A percentile compares a stretch with the other conserved stretches of the same genome.
Evolutionary conservation across 345 rosid genomes (phyloP).

Genomic region (Odontarrhena argentea): DNA sequence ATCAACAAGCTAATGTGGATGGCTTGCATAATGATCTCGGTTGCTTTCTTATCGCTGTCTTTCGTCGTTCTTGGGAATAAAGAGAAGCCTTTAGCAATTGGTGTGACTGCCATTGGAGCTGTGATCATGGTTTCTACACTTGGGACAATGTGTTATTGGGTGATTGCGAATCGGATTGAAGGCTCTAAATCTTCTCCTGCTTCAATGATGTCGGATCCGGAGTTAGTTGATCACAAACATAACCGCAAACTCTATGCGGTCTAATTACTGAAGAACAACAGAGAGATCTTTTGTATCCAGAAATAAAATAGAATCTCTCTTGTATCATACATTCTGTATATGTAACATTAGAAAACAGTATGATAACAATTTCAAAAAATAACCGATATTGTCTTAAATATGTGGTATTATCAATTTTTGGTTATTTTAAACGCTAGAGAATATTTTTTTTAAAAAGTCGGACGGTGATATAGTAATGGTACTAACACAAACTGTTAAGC

Average conservation of each 20-base stretch:
- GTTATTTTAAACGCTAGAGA: too few species aligned
- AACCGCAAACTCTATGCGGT: slow-evolving; percentile 74
- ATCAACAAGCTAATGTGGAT: slow-evolving; percentile 96
- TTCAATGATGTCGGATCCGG: slow-evolving; percentile 68
- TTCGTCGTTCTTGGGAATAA: slow-evolving; percentile 70
- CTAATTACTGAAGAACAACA: slow-evolving; percentile 33
- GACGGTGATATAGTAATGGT: too few species aligned
- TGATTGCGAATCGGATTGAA: slow-evolving; percentile 64
- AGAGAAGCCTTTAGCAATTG: slow-evolving; percentile 61
- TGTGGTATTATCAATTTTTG: too few species aligned
- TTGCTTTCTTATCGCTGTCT: slow-evolving; percentile 77
- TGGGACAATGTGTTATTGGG: slow-evolving; percentile 92
- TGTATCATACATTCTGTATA: slow-evolving; percentile 12
- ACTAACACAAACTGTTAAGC: too few species aligned
- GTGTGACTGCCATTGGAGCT: slow-evolving; percentile 61
- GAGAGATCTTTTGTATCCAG: slow-evolving; percentile 31
- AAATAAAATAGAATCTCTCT: slow-evolving; percentile 26
- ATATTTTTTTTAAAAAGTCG: too few species aligned
- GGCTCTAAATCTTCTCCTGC: slow-evolving; percentile 60
- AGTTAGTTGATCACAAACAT: slow-evolving; percentile 52
- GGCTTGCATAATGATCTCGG: slow-evolving; percentile 83
- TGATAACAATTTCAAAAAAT: too few species aligned
- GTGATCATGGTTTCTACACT: slow-evolving; percentile 78
- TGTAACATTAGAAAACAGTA: background rate
- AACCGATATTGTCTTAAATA: too few species aligned